A percentile compares a stretch with the other conserved stretches of the same genome.
These are phyloP conservation scores for Boletus reticuloceps DNA, from an alignment of 768 basidiomycete genomes.

Conservation along the genomic window DNA sequence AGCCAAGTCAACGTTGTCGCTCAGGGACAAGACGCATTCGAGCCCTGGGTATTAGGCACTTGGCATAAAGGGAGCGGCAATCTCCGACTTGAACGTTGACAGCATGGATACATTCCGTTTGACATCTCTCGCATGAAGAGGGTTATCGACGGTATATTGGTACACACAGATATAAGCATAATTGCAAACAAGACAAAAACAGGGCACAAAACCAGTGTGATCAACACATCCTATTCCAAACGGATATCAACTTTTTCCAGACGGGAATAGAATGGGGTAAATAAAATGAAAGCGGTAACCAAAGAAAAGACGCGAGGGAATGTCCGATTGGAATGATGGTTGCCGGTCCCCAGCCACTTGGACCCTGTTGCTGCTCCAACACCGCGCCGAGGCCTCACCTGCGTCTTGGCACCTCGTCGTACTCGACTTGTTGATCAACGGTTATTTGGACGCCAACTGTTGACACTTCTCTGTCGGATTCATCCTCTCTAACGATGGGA, in stretches of 20 bases:
- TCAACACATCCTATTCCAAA: too few relatives aligned
- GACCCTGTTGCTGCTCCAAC: background rate
- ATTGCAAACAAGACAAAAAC: too few relatives aligned
- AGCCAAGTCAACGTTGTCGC: too few relatives aligned
- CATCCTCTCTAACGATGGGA: conserved; percentile 33
- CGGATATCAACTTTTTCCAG: background rate
- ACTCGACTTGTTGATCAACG: conserved; percentile 54
- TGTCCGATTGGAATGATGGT: background rate
- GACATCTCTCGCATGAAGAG: too few relatives aligned
- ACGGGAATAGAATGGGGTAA: background rate
- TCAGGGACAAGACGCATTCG: too few relatives aligned
- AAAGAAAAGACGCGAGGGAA: background rate
- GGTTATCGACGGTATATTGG: background rate
- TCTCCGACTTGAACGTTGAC: too few relatives aligned
- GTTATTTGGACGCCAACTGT: conserved; percentile 56
- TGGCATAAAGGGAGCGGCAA: too few relatives aligned
- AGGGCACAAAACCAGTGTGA: too few relatives aligned
- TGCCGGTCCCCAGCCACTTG: too few relatives aligned
- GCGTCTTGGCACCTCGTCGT: conserved; percentile 33
- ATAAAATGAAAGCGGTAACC: background rate
- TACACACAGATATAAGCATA: background rate
- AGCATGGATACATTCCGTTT: too few relatives aligned
- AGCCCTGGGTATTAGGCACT: too few relatives aligned
- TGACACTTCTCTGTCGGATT: conserved; percentile 18
- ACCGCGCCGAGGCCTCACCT: conserved; percentile 5